These are phyloP conservation scores for Seiridium unicorne DNA, from an alignment of 2,329 filamentous ascomycete genomes.

Conservation along the genomic window DNA sequence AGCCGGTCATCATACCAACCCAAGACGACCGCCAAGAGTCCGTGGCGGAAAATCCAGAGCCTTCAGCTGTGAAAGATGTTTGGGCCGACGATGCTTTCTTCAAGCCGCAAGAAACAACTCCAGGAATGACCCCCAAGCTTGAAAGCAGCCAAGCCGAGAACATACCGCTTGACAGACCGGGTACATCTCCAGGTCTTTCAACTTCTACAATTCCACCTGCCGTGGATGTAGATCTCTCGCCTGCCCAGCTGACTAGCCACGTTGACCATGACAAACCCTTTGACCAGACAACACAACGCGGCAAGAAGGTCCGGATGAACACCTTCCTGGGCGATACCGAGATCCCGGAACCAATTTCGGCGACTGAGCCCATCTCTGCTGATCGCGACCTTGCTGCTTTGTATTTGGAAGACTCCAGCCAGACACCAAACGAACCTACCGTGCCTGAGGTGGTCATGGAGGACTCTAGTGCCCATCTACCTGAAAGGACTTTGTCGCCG, in stretches of 20 bases:
- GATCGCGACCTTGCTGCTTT: conserved; percentile 20
- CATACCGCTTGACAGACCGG: neutral
- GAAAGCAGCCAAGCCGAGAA: neutral
- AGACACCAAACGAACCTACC: neutral
- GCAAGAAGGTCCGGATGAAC: conserved; percentile 32
- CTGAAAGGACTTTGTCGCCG: conserved; percentile 6
- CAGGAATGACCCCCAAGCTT: neutral
- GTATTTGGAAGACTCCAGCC: conserved; percentile 12
- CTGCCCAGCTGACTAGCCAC: conserved; percentile 31
- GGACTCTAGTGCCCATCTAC: neutral
- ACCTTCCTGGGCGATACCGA: conserved; percentile 21
- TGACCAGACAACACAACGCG: conserved; percentile 29
- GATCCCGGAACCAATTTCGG: conserved; percentile 23
- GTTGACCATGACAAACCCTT: conserved; percentile 36
- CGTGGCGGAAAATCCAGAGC: conserved; percentile 19
- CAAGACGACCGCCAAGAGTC: conserved; percentile 13
- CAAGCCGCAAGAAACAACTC: conserved; percentile 18
- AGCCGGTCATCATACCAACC: neutral
- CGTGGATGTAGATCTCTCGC: conserved; percentile 26
- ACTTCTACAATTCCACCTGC: conserved; percentile 12
- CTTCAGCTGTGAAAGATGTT: conserved; percentile 19
- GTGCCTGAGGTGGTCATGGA: neutral
- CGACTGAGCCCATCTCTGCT: conserved; percentile 21
- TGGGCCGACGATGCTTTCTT: conserved; percentile 24
- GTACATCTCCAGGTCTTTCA: neutral